Conservation (phyloP, 805 yeast species). For the Ogataea henricii region DNA sequence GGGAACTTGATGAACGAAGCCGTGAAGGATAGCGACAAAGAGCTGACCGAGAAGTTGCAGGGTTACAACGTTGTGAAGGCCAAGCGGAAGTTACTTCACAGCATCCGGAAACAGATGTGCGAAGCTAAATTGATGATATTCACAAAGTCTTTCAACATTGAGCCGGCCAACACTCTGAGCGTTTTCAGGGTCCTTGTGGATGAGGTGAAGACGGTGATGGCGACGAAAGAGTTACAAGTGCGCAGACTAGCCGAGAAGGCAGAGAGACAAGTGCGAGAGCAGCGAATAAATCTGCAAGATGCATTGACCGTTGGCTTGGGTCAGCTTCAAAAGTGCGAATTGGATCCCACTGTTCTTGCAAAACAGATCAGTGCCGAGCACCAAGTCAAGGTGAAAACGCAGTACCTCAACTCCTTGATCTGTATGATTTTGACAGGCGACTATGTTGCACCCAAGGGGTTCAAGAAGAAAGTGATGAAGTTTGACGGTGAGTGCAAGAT, state of each 20-base stretch:
- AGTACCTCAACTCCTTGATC: constrained; percentile 8
- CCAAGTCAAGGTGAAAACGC: constrained; percentile 3
- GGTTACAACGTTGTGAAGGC: constrained; percentile 9
- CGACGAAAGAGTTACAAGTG: background rate
- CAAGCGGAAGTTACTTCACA: constrained; percentile 29
- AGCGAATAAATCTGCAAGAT: background rate
- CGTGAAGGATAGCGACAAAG: constrained; percentile 12
- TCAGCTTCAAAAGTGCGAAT: constrained; percentile 5
- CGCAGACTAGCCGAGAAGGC: background rate
- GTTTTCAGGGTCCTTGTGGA: constrained; percentile 13
- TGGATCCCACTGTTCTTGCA: constrained; percentile 1
- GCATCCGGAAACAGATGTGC: constrained; percentile 27
- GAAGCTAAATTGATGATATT: constrained; percentile 23
- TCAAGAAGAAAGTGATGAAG: background rate
- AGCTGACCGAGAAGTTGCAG: constrained; percentile 15
- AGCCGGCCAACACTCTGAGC: constrained; percentile 15
- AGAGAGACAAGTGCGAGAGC: background rate
- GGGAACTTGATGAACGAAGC: constrained; percentile 18
- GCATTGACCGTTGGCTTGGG: background rate
- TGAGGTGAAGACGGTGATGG: constrained; percentile 6
- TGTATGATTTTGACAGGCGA: constrained; percentile 5
- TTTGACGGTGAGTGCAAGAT: background rate
- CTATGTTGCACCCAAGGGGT: background rate
- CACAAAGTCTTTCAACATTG: constrained; percentile 26
- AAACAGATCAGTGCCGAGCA: constrained; percentile 1